Conservation (phyloP, 345 rosid species). For the Rhodomyrtus tomentosa region DNA sequence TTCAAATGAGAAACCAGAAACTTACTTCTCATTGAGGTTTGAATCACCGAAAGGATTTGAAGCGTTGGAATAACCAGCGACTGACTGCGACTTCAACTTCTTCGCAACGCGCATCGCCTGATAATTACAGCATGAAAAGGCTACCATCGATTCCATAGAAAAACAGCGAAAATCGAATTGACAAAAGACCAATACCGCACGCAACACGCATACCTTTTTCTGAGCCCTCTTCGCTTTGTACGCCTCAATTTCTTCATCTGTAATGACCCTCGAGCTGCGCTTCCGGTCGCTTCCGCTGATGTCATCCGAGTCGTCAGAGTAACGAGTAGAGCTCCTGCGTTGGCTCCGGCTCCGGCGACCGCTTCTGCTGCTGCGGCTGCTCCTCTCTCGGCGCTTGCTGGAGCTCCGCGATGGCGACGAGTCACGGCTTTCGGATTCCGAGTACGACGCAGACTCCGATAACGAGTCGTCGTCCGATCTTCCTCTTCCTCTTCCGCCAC, state of each 20-base stretch:
- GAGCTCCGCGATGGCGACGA: constrained; percentile 26
- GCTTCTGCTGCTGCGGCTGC: constrained; percentile 7
- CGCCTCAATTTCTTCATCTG: constrained; percentile 60
- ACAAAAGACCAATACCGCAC: not conserved
- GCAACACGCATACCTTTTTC: constrained; percentile 38
- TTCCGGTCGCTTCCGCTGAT: constrained; percentile 23
- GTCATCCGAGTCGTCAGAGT: constrained; percentile 15
- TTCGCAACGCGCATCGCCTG: constrained; percentile 71
- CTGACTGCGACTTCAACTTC: constrained; percentile 63
- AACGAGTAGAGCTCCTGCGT: constrained; percentile 16
- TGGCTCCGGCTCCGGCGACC: constrained; percentile 3
- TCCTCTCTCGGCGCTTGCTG: constrained; percentile 5
- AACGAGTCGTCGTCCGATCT: constrained; percentile 6
- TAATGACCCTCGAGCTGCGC: constrained; percentile 30
- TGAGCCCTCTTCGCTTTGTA: constrained; percentile 75
- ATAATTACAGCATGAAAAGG: not conserved
- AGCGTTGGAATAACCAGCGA: constrained; percentile 85
- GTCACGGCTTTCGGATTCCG: constrained; percentile 9
- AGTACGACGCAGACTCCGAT: constrained; percentile 17
- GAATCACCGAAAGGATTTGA: constrained; percentile 97
- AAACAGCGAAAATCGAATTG: not conserved
- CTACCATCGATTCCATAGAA: not conserved
- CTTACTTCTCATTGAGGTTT: constrained; percentile 81
- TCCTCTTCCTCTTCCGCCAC: constrained; percentile 9
- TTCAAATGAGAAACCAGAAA: not conserved